These are phyloP conservation scores for Paracoccidioides lutzii DNA, from an alignment of 2,329 filamentous ascomycete genomes.

Conservation along the genomic window DNA sequence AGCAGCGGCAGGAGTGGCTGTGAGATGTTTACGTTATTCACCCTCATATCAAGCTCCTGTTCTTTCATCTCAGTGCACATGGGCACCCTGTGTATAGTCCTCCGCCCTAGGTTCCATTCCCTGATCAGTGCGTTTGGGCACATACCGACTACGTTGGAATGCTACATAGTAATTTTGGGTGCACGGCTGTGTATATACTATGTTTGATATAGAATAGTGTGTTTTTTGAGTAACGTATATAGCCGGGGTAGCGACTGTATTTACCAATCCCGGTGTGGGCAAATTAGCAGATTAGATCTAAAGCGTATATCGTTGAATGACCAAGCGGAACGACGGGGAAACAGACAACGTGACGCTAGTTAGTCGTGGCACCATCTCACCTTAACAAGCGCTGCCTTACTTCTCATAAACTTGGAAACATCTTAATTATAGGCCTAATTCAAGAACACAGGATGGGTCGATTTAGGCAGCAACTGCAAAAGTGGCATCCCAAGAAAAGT, in stretches of 20 bases:
- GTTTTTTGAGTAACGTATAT: too few species aligned
- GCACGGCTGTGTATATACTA: too few species aligned
- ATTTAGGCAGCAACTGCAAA: slow-evolving; percentile 22
- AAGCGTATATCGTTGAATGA: slow-evolving; percentile 29
- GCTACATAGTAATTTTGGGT: too few species aligned
- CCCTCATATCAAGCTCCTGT: too few species aligned
- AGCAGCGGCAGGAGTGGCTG: too few species aligned
- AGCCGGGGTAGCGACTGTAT: background rate
- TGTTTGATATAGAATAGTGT: too few species aligned
- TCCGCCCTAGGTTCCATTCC: too few species aligned
- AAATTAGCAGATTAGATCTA: background rate
- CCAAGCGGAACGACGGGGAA: slow-evolving; percentile 8
- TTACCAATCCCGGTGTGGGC: background rate
- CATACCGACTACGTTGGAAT: too few species aligned
- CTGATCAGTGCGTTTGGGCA: too few species aligned
- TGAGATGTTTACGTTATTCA: too few species aligned
- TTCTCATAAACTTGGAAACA: background rate
- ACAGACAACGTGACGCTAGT: slow-evolving; percentile 22
- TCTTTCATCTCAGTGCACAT: too few species aligned
- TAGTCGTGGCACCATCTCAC: slow-evolving; percentile 26
- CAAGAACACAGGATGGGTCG: slow-evolving; percentile 17
- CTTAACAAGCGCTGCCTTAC: slow-evolving; percentile 24
- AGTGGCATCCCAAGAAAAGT: slow-evolving; percentile 12
- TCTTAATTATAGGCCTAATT: background rate
- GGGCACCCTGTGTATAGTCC: too few species aligned